A percentile compares a stretch with the other conserved stretches of the same genome.
Conservation (phyloP, 352 stramenopile genomes). For the Pythium rhizo-oryzae region DNA sequence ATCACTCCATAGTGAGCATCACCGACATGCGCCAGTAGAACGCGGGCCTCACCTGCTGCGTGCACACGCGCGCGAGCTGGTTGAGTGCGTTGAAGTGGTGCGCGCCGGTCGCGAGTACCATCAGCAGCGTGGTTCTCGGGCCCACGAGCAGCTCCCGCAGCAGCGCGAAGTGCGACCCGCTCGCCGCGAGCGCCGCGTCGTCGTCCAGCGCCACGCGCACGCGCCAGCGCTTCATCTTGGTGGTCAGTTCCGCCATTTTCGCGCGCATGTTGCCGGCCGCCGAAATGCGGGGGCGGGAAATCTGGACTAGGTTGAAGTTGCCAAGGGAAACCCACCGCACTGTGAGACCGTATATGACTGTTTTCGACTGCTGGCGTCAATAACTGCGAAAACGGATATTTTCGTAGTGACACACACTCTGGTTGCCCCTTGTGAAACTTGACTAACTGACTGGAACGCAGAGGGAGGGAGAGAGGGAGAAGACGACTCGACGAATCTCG, state of each 20-base stretch:
- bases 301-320: conserved; percentile 26
- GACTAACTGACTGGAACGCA: conserved; percentile 15
- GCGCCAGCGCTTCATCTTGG: conserved; percentile 25
- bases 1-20: not conserved
- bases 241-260: conserved; percentile 18
- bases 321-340: not conserved
- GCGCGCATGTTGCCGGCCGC: conserved; percentile 20
- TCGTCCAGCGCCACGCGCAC: conserved; percentile 31
- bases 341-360: conserved; percentile 18
- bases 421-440: not conserved
- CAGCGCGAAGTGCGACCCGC: conserved; percentile 26
- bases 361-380: conserved; percentile 28
- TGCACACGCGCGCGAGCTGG: conserved; percentile 32
- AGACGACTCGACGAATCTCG: conserved; percentile 8
- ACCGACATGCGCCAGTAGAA: not conserved
- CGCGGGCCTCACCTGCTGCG: too few relatives aligned
- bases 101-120: conserved; percentile 18
- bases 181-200: not conserved
- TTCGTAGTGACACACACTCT: conserved; percentile 12
- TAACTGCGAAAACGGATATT: conserved; percentile 22
- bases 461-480: conserved; percentile 1
- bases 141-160: conserved; percentile 29
- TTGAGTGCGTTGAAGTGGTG: conserved; percentile 41
- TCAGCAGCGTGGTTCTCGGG: conserved; percentile 18
- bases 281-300: conserved; percentile 13